A percentile compares a stretch with the other conserved stretches of the same genome.
Evolutionary conservation across 305 asterid species (phyloP).

Genomic region (Fraxinus ornus): DNA sequence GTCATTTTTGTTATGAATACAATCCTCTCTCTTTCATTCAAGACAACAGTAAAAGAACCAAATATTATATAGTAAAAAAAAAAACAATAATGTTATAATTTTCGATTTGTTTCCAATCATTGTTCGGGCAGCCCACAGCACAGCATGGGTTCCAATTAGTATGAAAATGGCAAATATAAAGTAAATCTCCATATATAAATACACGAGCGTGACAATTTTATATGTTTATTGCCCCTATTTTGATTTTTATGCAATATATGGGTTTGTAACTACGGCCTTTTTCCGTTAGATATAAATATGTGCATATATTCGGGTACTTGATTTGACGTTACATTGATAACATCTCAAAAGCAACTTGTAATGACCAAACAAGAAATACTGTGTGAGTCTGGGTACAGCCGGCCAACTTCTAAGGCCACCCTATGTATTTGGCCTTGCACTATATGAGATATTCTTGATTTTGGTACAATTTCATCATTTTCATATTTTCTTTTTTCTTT

Average conservation of each 20-base stretch:
- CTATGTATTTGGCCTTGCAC: background rate
- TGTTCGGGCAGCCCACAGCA: background rate
- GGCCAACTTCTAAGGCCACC: background rate
- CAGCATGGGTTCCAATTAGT: background rate
- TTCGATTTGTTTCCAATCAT: background rate
- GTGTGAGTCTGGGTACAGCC: slow-evolving; percentile 4
- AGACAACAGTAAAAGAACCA: too few relatives aligned
- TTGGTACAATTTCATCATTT: background rate
- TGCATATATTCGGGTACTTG: background rate
- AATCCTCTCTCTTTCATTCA: too few relatives aligned
- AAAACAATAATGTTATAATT: background rate
- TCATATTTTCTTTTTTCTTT: background rate
- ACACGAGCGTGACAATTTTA: background rate
- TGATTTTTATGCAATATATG: background rate
- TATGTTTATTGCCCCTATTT: background rate
- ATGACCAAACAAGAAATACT: slow-evolving; percentile 4
- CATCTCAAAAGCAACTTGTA: background rate
- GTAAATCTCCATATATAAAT: background rate
- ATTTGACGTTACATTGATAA: background rate
- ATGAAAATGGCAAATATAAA: background rate
- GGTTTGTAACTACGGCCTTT: background rate
- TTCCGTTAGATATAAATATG: background rate
- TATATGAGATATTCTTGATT: background rate
- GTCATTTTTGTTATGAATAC: background rate
- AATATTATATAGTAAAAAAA: too few relatives aligned